Conservation (phyloP, 495 filamentous ascomycete genomes). For the Stereocaulon alpinum region DNA sequence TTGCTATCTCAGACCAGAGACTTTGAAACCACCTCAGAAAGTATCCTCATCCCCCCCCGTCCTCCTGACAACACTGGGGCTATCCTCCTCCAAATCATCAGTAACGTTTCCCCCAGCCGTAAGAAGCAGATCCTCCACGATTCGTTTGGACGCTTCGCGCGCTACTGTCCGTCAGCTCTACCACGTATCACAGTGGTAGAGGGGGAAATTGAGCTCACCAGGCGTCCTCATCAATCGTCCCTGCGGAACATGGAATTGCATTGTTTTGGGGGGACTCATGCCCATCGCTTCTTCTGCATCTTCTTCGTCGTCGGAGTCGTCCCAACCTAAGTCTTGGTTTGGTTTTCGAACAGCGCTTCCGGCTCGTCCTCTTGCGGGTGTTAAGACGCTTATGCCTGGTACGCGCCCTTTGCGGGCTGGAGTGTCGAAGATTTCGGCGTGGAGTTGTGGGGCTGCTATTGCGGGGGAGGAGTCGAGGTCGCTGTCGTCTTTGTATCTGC, state of each 20-base stretch:
- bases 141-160: constrained; percentile 79
- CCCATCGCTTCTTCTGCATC: constrained; percentile 49
- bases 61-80: constrained; percentile 65
- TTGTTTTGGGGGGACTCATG: constrained; percentile 89
- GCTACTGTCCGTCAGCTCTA: constrained; percentile 35
- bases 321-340: constrained; percentile 37
- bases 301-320: constrained; percentile 49
- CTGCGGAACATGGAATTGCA: constrained; percentile 89
- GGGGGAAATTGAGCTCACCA: constrained; percentile 41
- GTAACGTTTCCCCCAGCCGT: constrained; percentile 67
- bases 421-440: constrained; percentile 63
- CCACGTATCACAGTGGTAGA: too few species aligned
- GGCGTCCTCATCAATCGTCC: constrained; percentile 83
- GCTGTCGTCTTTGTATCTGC: constrained; percentile 33
- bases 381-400: constrained; percentile 73
- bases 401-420: constrained; percentile 13
- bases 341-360: constrained; percentile 10
- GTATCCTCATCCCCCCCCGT: constrained; percentile 57
- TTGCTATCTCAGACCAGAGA: too few species aligned
- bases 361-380: constrained; percentile 33
- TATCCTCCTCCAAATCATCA: constrained; percentile 48
- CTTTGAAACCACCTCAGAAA: too few species aligned
- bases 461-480: constrained; percentile 70
- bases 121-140: constrained; percentile 80
- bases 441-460: constrained; percentile 67